phyloP scores from a whole-genome alignment of 2,329 filamentous ascomycete species.

The Cladophialophora psammophila region DNA sequence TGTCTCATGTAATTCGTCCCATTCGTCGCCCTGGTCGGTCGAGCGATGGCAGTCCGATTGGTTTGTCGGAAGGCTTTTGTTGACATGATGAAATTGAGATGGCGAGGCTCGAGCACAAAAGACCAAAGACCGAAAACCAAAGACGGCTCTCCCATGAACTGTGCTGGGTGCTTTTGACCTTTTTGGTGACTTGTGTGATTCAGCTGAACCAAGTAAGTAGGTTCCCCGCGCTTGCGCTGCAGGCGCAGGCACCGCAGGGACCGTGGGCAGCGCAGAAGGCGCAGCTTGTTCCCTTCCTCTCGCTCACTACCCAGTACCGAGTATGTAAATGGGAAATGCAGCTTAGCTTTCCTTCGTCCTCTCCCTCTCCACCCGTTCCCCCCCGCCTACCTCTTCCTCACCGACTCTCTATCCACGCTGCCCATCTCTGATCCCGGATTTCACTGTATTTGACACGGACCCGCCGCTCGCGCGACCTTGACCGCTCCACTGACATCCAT shows the following conservation, averaged over 20 bases:
- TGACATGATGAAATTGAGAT: slow-evolving; percentile 10
- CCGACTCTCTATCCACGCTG: slow-evolving; percentile 11
- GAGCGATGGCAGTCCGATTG: slow-evolving; percentile 7
- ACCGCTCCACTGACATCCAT: slow-evolving; percentile 18
- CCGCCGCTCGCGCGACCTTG: not conserved
- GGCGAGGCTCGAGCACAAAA: not conserved
- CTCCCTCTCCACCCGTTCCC: not conserved
- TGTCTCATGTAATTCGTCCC: slow-evolving; percentile 9
- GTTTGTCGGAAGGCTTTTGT: slow-evolving; percentile 6
- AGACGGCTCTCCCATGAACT: not conserved
- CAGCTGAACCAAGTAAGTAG: not conserved
- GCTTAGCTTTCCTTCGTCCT: not conserved
- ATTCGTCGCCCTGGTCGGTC: slow-evolving; percentile 9
- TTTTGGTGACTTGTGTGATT: not conserved
- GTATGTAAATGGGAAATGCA: not conserved
- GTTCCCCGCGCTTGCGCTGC: slow-evolving; percentile 1
- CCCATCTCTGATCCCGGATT: slow-evolving; percentile 3
- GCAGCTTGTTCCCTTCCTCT: not conserved
- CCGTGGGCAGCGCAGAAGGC: not conserved
- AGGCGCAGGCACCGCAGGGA: no score
- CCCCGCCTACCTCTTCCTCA: slow-evolving; percentile 3
- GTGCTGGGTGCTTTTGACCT: not conserved
- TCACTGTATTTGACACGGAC: not conserved
- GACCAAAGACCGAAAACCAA: not conserved
- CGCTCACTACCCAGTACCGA: not conserved